Conservation (phyloP, 1,284 basidiomycete species). For the Xanthoconium separans region DNA sequence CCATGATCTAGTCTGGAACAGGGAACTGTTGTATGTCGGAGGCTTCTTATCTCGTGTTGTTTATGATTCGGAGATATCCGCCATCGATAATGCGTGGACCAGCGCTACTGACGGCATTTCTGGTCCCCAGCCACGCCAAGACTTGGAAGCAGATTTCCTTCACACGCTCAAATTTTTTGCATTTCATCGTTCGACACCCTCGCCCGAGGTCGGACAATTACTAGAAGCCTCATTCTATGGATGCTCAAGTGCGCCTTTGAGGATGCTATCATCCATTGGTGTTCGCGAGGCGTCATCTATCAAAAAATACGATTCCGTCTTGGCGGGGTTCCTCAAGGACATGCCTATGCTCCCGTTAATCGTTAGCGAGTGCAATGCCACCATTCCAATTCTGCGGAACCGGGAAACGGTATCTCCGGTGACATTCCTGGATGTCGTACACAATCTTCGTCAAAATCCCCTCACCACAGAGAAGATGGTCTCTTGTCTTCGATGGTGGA, state of each 20-base stretch:
- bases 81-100: slow-evolving; percentile 51
- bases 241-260: slow-evolving; percentile 55
- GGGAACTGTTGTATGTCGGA: slow-evolving; percentile 82
- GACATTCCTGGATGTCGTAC: slow-evolving; percentile 79
- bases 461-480: slow-evolving; percentile 76
- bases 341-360: slow-evolving; percentile 75
- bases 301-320: slow-evolving; percentile 70
- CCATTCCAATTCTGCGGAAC: slow-evolving; percentile 64
- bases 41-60: slow-evolving; percentile 80
- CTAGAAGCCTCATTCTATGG: slow-evolving; percentile 82
- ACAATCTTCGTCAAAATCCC: slow-evolving; percentile 69
- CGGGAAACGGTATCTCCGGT: slow-evolving; percentile 73
- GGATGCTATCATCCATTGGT: slow-evolving; percentile 79
- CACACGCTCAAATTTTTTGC: slow-evolving; percentile 89
- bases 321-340: slow-evolving; percentile 77
- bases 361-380: slow-evolving; percentile 42
- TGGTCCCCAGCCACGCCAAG: slow-evolving; percentile 3
- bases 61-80: slow-evolving; percentile 83
- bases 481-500: slow-evolving; percentile 88
- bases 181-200: slow-evolving; percentile 83
- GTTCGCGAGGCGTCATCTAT: slow-evolving; percentile 71
- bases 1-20: slow-evolving; percentile 71
- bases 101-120: slow-evolving; percentile 1
- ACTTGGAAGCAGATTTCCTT: slow-evolving; percentile 56
- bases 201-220: slow-evolving; percentile 67